Conservation (phyloP, 2,329 filamentous ascomycete species). For the Sporothrix sp. region DNA sequence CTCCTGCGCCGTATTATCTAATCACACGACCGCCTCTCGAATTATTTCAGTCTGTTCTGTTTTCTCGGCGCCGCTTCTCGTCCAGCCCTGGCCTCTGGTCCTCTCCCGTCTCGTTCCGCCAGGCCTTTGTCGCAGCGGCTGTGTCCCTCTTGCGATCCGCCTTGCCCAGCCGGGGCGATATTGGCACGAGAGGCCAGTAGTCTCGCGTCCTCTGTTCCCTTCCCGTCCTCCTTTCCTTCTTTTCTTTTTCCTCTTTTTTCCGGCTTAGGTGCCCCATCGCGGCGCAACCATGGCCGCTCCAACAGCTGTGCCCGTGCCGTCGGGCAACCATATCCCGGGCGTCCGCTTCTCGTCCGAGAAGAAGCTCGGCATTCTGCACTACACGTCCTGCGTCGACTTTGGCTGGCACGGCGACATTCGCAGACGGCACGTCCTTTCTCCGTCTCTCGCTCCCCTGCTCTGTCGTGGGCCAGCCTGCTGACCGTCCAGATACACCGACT, state of each 20-base stretch:
- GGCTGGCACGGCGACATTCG: slow-evolving; percentile 35
- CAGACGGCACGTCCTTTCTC: slow-evolving; percentile 29
- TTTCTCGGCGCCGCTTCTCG: background rate
- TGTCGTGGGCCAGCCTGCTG: background rate
- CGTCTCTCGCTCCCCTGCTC: background rate
- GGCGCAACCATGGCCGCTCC: background rate
- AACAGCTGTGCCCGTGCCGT: background rate
- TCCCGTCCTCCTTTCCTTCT: background rate
- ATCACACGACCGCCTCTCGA: too few species aligned
- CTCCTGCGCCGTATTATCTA: too few species aligned
- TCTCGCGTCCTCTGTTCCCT: background rate
- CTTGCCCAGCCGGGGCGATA: too few species aligned
- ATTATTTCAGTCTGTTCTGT: background rate
- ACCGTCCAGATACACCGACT: slow-evolving; percentile 68
- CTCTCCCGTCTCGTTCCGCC: background rate
- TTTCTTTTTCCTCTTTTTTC: background rate
- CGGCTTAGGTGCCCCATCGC: background rate
- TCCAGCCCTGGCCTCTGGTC: background rate
- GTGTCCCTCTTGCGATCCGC: too few species aligned
- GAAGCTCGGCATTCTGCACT: slow-evolving; percentile 33
- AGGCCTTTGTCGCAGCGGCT: too few species aligned
- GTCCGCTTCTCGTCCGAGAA: slow-evolving; percentile 26
- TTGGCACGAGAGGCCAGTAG: too few species aligned
- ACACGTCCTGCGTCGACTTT: slow-evolving; percentile 30
- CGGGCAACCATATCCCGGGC: slow-evolving; percentile 20